Base-by-base conservation (phyloP, 257 asterid genomes). In the Plantago major region DNA sequence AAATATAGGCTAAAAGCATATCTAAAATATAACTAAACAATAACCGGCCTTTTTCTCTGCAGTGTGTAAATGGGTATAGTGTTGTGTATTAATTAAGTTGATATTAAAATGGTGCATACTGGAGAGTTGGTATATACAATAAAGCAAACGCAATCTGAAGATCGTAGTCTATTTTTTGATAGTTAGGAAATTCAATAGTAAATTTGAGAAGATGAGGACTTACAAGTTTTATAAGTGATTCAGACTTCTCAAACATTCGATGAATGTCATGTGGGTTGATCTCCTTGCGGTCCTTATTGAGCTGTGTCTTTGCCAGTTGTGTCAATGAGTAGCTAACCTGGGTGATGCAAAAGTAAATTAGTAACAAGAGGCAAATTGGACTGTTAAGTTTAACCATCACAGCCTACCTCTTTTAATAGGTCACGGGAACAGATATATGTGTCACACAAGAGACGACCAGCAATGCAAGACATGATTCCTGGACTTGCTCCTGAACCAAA, bases 311-410 rank as follows among this genome's bases (percentile, higher is more conserved):
- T 18, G 94, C 81, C 46, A 93, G 86, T 57, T 93, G 86, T 52
- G 97, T 84, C 86, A 93, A 70, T 74, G 97, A 89, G 82, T 87
- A 93, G 77, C 95, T 93, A 62, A 87, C 97, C 99, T 93, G 85
- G 67, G 73, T 67, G 64, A 61, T 52, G 73, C 54, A 65, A 72
- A 66, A 58, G 59, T 49, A 16, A 46, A 42, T 16, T 45, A 66
- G 43, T 37, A 63, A 54, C 60, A 73, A 67, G 72, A 69, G 42
- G 63, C 65, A 7, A 67, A 42, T 30, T 44, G 57, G 18, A 60
- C n/a, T n/a, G n/a, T n/a, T n/a, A 52, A 11, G 6, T 58, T 56
- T 17, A 48, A 50, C 47, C 12, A 64, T 69, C 50, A 59, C n/a
- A 67, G 50, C 73, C 59, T 64, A 93, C 97, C 97, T 93, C 97